A percentile compares a stretch with the other conserved stretches of the same genome.
Evolutionary conservation across 208 protist genomes (phyloP).

Genomic region (Crithidia acanthocephali): DNA sequence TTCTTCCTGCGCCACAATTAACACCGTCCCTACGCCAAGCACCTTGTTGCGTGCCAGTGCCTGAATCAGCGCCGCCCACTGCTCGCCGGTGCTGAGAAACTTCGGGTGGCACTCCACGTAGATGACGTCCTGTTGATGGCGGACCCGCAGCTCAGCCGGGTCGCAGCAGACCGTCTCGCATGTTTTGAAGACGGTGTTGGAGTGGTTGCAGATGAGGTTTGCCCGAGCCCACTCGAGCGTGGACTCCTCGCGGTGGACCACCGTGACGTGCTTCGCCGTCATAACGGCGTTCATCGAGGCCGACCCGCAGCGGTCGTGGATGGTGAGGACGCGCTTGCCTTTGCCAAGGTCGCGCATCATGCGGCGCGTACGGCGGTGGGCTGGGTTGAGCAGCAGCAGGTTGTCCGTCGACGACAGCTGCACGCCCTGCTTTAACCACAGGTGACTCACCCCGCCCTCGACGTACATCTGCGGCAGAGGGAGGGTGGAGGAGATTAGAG

Average conservation of each 20-base stretch:
- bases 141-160: conserved; percentile 45
- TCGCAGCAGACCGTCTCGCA: conserved; percentile 57
- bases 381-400: conserved; percentile 63
- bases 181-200: conserved; percentile 49
- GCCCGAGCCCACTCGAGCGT: conserved; percentile 63
- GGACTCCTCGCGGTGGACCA: conserved; percentile 50
- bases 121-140: conserved; percentile 61
- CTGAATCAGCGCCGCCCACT: conserved; percentile 61
- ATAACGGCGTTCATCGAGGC: conserved; percentile 79
- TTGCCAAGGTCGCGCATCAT: conserved; percentile 70
- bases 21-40: conserved; percentile 60
- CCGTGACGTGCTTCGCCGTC: conserved; percentile 74
- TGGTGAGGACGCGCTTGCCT: conserved; percentile 74
- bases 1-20: conserved; percentile 74
- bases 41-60: conserved; percentile 47
- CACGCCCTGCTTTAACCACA: conserved; percentile 62
- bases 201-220: conserved; percentile 81
- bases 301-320: conserved; percentile 77
- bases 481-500: conserved; percentile 55
- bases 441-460: conserved; percentile 72
- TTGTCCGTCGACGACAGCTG: conserved; percentile 49
- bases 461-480: conserved; percentile 56
- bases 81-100: conserved; percentile 46
- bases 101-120: conserved; percentile 71
- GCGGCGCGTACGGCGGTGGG: conserved; percentile 64